Conservation (phyloP, 129 eudicot species). For the Daucus carota region DNA sequence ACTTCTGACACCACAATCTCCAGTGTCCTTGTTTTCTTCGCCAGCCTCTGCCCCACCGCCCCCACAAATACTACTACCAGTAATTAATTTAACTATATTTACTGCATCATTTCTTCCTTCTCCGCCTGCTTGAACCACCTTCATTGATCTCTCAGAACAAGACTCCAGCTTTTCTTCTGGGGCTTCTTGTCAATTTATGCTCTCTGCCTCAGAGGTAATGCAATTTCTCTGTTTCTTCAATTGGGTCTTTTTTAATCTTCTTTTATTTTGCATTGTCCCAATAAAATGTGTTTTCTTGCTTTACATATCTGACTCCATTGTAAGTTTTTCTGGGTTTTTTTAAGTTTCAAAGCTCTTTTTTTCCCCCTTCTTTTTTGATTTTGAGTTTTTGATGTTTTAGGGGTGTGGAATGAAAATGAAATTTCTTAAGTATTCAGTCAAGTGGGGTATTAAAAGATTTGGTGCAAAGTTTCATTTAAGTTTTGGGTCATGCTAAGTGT, state of each 20-base stretch:
- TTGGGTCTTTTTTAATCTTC: neutral
- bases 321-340: no score
- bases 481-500: neutral
- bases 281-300: neutral
- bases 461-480: neutral
- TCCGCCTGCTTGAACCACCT: neutral
- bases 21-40: slow-evolving; percentile 8
- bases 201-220: slow-evolving; percentile 6
- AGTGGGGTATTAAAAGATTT: neutral
- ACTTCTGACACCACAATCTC: slow-evolving; percentile 21
- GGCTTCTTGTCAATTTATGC: neutral
- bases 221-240: slow-evolving; percentile 2
- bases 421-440: neutral
- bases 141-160: neutral
- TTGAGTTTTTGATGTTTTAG: neutral
- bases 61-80: no score
- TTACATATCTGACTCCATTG: neutral
- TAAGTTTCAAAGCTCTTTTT: no score
- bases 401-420: neutral
- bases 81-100: no score
- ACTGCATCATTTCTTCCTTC: neutral
- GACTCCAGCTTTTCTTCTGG: neutral
- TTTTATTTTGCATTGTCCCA: neutral
- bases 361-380: no score
- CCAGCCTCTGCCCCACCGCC: neutral